phyloP scores from a whole-genome alignment of 345 rosid species.

The Anastatica hierochuntica region DNA sequence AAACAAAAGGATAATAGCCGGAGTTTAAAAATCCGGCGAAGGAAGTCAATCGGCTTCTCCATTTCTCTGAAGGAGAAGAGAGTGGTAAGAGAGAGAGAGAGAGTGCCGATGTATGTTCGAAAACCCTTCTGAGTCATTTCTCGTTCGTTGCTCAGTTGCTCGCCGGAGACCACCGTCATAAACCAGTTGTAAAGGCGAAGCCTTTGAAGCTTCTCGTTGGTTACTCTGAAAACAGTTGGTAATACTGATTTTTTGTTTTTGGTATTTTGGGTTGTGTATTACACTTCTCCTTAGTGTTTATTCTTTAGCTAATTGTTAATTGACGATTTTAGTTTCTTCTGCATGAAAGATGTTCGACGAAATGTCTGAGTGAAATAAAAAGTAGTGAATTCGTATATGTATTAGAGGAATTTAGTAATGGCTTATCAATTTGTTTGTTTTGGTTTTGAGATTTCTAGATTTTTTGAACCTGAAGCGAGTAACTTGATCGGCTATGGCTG shows the following conservation, averaged over 20 bases:
- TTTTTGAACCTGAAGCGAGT: neutral
- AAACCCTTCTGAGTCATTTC: no score
- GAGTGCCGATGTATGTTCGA: no score
- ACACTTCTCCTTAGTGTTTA: no score
- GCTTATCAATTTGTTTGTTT: neutral
- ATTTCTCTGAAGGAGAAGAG: no score
- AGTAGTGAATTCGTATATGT: neutral
- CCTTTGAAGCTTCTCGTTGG: neutral
- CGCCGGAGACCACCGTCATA: no score
- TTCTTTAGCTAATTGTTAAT: neutral
- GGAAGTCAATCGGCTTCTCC: no score
- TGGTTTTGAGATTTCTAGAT: neutral
- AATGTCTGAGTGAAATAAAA: constrained; percentile 16
- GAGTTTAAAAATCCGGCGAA: no score
- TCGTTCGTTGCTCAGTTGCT: no score
- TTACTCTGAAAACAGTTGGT: neutral
- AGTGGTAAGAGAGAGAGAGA: no score
- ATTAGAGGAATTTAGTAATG: neutral
- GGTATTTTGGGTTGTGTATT: neutral
- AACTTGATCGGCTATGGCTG: constrained; percentile 48
- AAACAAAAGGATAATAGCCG: no score
- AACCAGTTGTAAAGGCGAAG: no score
- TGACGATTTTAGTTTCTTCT: no score
- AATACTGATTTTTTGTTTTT: neutral
- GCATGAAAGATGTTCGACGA: constrained; percentile 25